Percentiles rank a stretch among this genome's conserved stretches.
These are phyloP conservation scores for Ophiostoma montium DNA, from an alignment of 2,329 filamentous ascomycete genomes.

Conservation along the genomic window DNA sequence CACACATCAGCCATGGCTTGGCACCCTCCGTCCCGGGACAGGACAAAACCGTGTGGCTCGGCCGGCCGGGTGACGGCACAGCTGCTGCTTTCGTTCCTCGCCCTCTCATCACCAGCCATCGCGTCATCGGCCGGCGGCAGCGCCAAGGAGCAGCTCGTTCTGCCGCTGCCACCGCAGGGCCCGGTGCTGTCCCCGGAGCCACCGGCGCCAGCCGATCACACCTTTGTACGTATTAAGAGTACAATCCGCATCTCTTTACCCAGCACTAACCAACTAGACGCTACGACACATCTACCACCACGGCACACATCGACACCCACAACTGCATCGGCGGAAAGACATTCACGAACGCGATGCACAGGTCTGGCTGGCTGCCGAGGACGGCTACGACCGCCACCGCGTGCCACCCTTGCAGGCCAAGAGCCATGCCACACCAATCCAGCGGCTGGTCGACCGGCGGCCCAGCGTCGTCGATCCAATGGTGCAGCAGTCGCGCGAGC, in stretches of 20 bases:
- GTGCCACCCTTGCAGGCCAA: constrained; percentile 42
- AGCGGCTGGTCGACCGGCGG: constrained; percentile 67
- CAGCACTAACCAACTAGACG: constrained; percentile 23
- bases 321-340: constrained; percentile 64
- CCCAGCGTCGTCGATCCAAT: constrained; percentile 65
- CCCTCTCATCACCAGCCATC: constrained; percentile 28
- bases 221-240: constrained; percentile 29
- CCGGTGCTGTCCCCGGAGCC: constrained; percentile 29
- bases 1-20: constrained; percentile 14
- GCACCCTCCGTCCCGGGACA: constrained; percentile 2
- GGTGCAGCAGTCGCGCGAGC: constrained; percentile 55
- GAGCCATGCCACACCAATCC: constrained; percentile 55
- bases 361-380: constrained; percentile 49
- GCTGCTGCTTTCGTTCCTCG: constrained; percentile 53
- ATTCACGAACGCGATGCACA: constrained; percentile 42
- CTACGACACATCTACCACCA: constrained; percentile 90
- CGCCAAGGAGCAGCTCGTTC: constrained; percentile 26
- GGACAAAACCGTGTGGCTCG: constrained; percentile 32
- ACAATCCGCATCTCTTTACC: not conserved
- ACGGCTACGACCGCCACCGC: constrained; percentile 36
- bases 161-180: constrained; percentile 26
- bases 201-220: constrained; percentile 37
- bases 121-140: constrained; percentile 19
- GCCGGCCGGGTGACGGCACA: constrained; percentile 48
- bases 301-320: constrained; percentile 65